Evolutionary conservation across 305 asterid species (phyloP), one percentile per base, ranked within the genome.

Genomic region (Caryopteris hybrid): DNA sequence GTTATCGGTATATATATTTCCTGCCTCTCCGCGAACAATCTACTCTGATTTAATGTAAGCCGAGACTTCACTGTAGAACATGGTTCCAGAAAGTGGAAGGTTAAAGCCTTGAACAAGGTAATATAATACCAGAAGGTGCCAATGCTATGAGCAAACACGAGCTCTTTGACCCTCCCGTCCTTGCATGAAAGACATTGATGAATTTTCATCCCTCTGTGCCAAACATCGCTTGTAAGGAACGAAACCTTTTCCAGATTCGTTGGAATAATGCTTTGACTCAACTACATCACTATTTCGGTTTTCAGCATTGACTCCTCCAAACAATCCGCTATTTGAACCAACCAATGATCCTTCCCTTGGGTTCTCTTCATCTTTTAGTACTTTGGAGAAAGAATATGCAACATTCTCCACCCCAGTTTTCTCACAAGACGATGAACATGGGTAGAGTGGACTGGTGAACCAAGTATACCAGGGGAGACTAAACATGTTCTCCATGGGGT

Each of bases 201-300:
- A 73, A 21, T 79, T 66, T 16, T 69, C 76, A 18, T 90, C 87
- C 63, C 90, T 80, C 80, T 88, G 88, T 1, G 86, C 76, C 64
- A 80, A 64, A 71, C 94, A 86, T 57, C 89, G 64, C 56, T 90
- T 86, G 72, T 86, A 86, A 3, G 97, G 97, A 22, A 79, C 80
- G 69, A 88, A 91, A 39, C 95, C 97, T 76, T 75, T 86, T 22
- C 54, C 64, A 22, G 42, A 64, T 56, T 66, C 63, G 27, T 59
- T 73, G 64, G 51, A 53, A n/a, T 17, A 1, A 21, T 41, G 36
- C 48, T 75, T 77, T 0, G 83, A 78, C 48, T 81, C 81, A 8
- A 45, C 60, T 18, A 62, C 72, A 22, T 70, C 71, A 38, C 55
- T 61, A 10, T 52, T 77, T 10, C 31, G 70, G 57, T 65, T 65